A percentile compares a stretch with the other conserved stretches of the same genome.
Evolutionary conservation across 441 rosid genomes (phyloP).

Genomic region (Arabidopsis lyrata): DNA sequence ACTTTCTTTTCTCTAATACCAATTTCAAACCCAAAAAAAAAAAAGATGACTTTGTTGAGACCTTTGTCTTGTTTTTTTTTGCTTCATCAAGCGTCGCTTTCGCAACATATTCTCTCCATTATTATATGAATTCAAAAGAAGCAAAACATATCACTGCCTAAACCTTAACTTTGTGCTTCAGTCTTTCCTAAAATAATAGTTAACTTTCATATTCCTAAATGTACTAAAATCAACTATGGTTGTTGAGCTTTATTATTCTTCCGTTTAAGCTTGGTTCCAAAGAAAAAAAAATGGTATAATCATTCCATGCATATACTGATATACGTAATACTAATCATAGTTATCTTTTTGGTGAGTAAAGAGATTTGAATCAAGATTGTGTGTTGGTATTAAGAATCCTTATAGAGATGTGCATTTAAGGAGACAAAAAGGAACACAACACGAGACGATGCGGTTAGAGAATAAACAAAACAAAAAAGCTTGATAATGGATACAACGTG

Average conservation of each 20-base stretch:
- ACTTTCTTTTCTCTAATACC: slow-evolving; percentile 8
- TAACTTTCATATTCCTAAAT: neutral
- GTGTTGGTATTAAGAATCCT: slow-evolving; percentile 21
- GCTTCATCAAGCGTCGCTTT: slow-evolving; percentile 36
- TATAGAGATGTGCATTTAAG: slow-evolving; percentile 41
- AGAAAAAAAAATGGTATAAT: neutral
- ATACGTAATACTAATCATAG: neutral
- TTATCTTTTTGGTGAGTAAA: slow-evolving; percentile 4
- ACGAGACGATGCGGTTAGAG: slow-evolving; percentile 49
- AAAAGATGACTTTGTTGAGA: slow-evolving; percentile 28
- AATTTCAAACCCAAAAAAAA: slow-evolving; percentile 34
- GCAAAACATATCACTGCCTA: slow-evolving; percentile 33
- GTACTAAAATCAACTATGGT: slow-evolving; percentile 12
- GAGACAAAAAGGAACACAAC: slow-evolving; percentile 60
- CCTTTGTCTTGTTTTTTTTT: slow-evolving; percentile 24
- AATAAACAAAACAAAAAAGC: slow-evolving; percentile 23
- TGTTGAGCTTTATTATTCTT: slow-evolving; percentile 25
- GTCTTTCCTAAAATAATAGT: slow-evolving; percentile 25
- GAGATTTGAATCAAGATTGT: slow-evolving; percentile 30
- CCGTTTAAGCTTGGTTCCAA: slow-evolving; percentile 2
- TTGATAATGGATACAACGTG: slow-evolving; percentile 55
- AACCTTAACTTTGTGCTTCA: slow-evolving; percentile 6
- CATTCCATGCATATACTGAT: neutral
- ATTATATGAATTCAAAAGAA: slow-evolving; percentile 22
- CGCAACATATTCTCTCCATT: slow-evolving; percentile 31